Evolutionary conservation across 805 yeast species (phyloP).

Genomic region (Starmerella vitae): DNA sequence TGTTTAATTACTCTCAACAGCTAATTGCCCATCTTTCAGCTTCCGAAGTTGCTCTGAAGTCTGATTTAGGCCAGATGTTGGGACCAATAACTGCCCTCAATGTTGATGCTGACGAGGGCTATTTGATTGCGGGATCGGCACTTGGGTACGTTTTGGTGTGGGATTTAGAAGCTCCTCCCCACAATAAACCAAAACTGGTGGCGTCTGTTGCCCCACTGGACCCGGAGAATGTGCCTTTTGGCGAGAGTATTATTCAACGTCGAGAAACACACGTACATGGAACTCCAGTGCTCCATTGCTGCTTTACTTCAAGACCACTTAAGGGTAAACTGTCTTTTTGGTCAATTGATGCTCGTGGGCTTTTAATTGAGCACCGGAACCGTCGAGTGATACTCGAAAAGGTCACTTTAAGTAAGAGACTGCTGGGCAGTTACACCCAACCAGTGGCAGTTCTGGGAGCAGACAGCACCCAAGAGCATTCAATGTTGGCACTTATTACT

Average conservation of each 20-base stretch:
- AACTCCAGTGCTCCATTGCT: slow-evolving; percentile 33
- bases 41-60: slow-evolving; percentile 14
- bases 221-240: slow-evolving; percentile 25
- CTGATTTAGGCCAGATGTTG: slow-evolving; percentile 10
- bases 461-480: not conserved
- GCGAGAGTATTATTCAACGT: slow-evolving; percentile 18
- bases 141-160: slow-evolving; percentile 57
- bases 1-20: slow-evolving; percentile 58
- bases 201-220: slow-evolving; percentile 13
- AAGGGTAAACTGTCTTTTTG: slow-evolving; percentile 42
- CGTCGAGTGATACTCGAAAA: slow-evolving; percentile 43
- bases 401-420: slow-evolving; percentile 34
- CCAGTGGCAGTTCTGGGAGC: slow-evolving; percentile 7
- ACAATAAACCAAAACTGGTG: slow-evolving; percentile 1
- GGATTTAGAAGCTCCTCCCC: slow-evolving; percentile 34
- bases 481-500: slow-evolving; percentile 5
- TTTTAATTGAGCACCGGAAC: slow-evolving; percentile 52
- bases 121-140: slow-evolving; percentile 53
- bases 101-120: slow-evolving; percentile 55
- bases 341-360: slow-evolving; percentile 43
- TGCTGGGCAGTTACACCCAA: slow-evolving; percentile 36
- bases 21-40: slow-evolving; percentile 34
- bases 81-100: slow-evolving; percentile 44
- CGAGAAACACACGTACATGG: slow-evolving; percentile 31
- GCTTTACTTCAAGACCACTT: slow-evolving; percentile 26